Base-by-base conservation (phyloP, 257 asterid species). In the Primulina eburnea region DNA sequence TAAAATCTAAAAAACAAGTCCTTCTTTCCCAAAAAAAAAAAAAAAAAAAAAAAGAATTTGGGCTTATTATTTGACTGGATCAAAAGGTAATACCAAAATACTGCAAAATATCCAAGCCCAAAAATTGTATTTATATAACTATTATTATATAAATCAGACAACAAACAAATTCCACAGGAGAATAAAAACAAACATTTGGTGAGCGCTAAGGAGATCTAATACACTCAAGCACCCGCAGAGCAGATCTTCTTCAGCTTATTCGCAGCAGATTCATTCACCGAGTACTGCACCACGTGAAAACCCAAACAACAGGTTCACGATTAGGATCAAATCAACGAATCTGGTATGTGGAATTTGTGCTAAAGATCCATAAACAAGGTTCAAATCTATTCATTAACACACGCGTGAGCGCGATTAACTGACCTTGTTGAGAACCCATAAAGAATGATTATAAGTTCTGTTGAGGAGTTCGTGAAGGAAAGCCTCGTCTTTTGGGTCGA, bases 361-460 rank as follows among this genome's bases (percentile, higher is more conserved):
- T 0, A 35, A 35, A 9, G 47, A 37, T 37, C 0, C 1, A 37
- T 1, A 9, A 37, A 38, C 14, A 38, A 14, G 50, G 4, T 38
- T 2, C 47, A 8, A 18, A 57, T 69, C 10, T 58, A 38, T 12
- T 24, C n/a, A 56, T 30, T 11, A 14, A 37, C 21, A 69, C 32
- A 14, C 8, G 26, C 1, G 26, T 1, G 26, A 1, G 26, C 26
- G 26, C 26, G 26, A 24, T 24, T 24, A 33, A 34, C 8, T 29
- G 16, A 91, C 98, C 96, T 92, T 92, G 76, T 79, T 83, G 55
- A 92, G 89, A 79, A 92, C 87, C 98, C 97, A 92, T 33, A 88
- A 77, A 63, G 97, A 80, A 68, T 90, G 98, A 2, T 61, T 75
- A 76, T 90, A 92, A 68, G 97, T 83, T 9, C 97, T 91, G 8